Evolutionary conservation across 2,329 filamentous ascomycete genomes (phyloP).

Genomic region (Ascochyta pisi): DNA sequence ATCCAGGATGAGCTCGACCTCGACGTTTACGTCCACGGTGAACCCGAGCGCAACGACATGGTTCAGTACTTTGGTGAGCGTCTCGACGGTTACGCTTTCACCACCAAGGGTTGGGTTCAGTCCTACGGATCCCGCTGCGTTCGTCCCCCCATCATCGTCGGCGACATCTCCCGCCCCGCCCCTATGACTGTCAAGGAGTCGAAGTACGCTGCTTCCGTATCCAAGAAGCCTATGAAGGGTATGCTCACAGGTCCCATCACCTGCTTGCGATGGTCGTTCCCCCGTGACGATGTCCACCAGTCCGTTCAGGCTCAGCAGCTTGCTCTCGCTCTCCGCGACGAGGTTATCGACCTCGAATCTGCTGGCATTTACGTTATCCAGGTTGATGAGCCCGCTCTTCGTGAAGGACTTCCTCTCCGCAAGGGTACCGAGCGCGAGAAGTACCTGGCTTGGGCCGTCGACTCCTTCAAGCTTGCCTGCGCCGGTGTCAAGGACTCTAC

Average conservation of each 20-base stretch:
- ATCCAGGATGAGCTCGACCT: constrained; percentile 98
- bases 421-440: constrained; percentile 92
- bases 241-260: constrained; percentile 99
- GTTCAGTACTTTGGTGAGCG: constrained; percentile 99
- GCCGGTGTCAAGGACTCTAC: constrained; percentile 93
- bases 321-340: constrained; percentile 95
- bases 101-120: constrained; percentile 98
- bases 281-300: constrained; percentile 99
- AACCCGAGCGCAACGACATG: constrained; percentile 99
- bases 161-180: constrained; percentile 94
- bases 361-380: constrained; percentile 98
- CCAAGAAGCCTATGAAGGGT: constrained; percentile 99
- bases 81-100: constrained; percentile 96
- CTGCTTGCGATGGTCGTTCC: constrained; percentile 99
- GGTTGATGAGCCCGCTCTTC: constrained; percentile 98
- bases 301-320: constrained; percentile 99
- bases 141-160: constrained; percentile 96
- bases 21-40: constrained; percentile 96
- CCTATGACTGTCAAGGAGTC: constrained; percentile 99
- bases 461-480: constrained; percentile 96
- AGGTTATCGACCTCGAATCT: constrained; percentile 97
- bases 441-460: constrained; percentile 96
- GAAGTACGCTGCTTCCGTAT: constrained; percentile 95
- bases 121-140: constrained; percentile 98
- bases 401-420: constrained; percentile 98